Conservation (phyloP, 371 early-diverging fungal genomes). For the Lichtheimia ramosa region DNA sequence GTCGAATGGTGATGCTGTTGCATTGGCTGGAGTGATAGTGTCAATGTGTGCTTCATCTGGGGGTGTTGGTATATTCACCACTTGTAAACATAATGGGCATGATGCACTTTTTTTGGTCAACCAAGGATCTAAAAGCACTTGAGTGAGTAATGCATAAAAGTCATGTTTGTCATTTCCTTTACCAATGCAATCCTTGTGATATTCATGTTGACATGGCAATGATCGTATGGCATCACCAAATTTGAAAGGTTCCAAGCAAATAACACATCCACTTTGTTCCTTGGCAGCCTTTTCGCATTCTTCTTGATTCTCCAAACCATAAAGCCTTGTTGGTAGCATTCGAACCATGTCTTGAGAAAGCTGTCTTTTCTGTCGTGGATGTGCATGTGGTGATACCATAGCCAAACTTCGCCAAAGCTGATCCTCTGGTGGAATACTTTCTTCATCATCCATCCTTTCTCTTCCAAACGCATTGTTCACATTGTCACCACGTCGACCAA, state of each 20-base stretch:
- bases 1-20: too few relatives aligned
- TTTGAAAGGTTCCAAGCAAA: constrained; percentile 43
- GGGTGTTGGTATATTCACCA: neutral
- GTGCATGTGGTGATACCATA: neutral
- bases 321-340: constrained; percentile 18
- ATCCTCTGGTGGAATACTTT: constrained; percentile 9
- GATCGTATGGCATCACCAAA: constrained; percentile 24
- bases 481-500: neutral
- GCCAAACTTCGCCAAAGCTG: neutral
- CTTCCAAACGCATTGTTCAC: too few relatives aligned
- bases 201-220: constrained; percentile 43
- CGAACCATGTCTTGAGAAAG: constrained; percentile 11
- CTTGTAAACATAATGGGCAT: constrained; percentile 38
- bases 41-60: constrained; percentile 4
- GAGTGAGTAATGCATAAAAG: neutral
- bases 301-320: neutral
- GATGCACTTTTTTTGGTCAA: constrained; percentile 35
- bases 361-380: constrained; percentile 5
- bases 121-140: constrained; percentile 32
- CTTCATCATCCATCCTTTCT: constrained; percentile 14
- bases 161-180: neutral
- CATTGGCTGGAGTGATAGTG: too few relatives aligned
- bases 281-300: neutral
- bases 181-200: constrained; percentile 46
- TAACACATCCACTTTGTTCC: constrained; percentile 30